Evolutionary conservation across 345 rosid genomes (phyloP), one percentile per base, ranked within the genome.

Genomic region (Cardamine chenopodiifolia): DNA sequence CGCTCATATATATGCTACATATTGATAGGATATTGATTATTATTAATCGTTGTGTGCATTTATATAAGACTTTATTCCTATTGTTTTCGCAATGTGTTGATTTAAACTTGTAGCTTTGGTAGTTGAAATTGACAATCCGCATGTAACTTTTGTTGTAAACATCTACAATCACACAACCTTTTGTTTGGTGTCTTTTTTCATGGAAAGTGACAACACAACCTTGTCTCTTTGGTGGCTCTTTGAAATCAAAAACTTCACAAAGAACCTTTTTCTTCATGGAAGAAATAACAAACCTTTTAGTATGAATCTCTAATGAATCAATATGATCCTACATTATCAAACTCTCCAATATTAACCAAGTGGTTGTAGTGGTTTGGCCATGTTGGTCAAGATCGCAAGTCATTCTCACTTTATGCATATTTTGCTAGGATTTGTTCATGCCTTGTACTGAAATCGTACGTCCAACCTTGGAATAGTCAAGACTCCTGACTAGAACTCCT

Each of bases 371-470:
- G 11, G 28, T 35, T 52, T 72, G 62, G 44, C 22, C n/a, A 35
- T 72, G n/a, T 52, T 72, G 9, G 40, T 61, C 52, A 61, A 49
- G 40, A 39, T 61, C 7, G 39, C 20, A 11, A 42, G 52, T 61
- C 13, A 14, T 26, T 63, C 23, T 42, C 62, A 54, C 22, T 63
- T 40, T 17, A n/a, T 65, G 63, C 14, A 32, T 55, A 44, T 47
- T 23, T 64, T 44, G 26, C 20, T 45, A 70, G 47, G 57, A 31
- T 22, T 44, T 65, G 29, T 55, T 55, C 57, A 42, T 37, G 15
- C 65, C 66, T 54, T 47, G 9, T 6, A 55, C 40, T 56, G 59
- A 47, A 47, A 66, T 66, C 14, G 23, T 57, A 47, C 11, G 22
- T 34, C 9, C 13, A 56, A 23, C 11, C 59, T 40, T 55, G 26